Evolutionary conservation across 306 rosid species (phyloP).

Genomic region (Dryas alaskensis): DNA sequence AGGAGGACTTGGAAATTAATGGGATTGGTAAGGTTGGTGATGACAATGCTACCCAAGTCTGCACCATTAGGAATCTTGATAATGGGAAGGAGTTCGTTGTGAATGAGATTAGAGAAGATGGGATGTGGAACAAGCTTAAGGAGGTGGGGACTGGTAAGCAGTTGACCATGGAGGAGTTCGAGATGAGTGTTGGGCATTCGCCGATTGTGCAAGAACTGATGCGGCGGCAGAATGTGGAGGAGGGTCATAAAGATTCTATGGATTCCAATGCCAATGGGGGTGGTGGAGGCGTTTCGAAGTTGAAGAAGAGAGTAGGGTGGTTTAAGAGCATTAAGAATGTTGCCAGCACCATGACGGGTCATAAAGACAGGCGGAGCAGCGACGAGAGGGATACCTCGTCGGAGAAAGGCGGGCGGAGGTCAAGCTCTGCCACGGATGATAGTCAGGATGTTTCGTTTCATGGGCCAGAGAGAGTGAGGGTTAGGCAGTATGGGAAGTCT

Average conservation of each 20-base stretch:
- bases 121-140: slow-evolving; percentile 68
- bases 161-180: slow-evolving; percentile 95
- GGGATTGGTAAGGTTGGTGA: slow-evolving; percentile 35
- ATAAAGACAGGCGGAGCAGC: slow-evolving; percentile 75
- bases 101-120: slow-evolving; percentile 76
- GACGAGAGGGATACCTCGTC: slow-evolving; percentile 92
- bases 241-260: slow-evolving; percentile 32
- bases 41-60: slow-evolving; percentile 19
- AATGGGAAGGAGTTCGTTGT: slow-evolving; percentile 94
- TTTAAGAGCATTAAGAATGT: slow-evolving; percentile 72
- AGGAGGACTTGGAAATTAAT: slow-evolving; percentile 32
- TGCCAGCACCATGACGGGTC: slow-evolving; percentile 59
- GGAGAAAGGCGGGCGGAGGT: slow-evolving; percentile 88
- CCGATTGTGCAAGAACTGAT: slow-evolving; percentile 96
- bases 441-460: slow-evolving; percentile 84
- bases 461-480: slow-evolving; percentile 85
- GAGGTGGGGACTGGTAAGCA: slow-evolving; percentile 92
- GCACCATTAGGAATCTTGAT: slow-evolving; percentile 86
- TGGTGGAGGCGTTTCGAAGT: slow-evolving; percentile 39
- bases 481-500: slow-evolving; percentile 82
- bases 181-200: slow-evolving; percentile 92
- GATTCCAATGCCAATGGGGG: slow-evolving; percentile 43
- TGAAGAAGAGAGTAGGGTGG: slow-evolving; percentile 87
- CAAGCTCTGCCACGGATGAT: slow-evolving; percentile 96
- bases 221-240: slow-evolving; percentile 84